Conservation (phyloP, 257 asterid species). For the Plantago elongata region DNA sequence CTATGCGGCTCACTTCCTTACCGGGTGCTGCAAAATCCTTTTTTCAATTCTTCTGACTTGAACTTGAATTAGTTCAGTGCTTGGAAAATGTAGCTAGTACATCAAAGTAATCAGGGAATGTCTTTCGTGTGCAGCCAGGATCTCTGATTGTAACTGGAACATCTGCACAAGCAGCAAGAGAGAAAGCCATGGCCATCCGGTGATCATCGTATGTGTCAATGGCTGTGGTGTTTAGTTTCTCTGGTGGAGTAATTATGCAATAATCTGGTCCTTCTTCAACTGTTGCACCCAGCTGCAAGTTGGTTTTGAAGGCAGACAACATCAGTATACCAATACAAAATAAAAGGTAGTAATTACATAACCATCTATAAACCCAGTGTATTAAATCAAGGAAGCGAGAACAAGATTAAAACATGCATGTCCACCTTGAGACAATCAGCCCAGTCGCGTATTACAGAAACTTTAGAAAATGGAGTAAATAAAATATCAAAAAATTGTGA, state of each 20-base stretch:
- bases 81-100: constrained; percentile 63
- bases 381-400: too few species aligned
- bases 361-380: neutral
- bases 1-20: neutral
- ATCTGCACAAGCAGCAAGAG: constrained; percentile 93
- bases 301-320: neutral
- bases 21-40: neutral
- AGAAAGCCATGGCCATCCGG: constrained; percentile 98
- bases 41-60: neutral
- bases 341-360: neutral
- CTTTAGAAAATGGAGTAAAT: neutral
- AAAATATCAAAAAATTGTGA: neutral
- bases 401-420: too few species aligned
- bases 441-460: neutral
- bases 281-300: constrained; percentile 80
- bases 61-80: constrained; percentile 31
- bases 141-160: constrained; percentile 88
- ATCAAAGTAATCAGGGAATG: constrained; percentile 84
- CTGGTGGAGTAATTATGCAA: constrained; percentile 91
- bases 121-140: constrained; percentile 96
- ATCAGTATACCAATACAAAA: neutral
- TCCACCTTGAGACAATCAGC: too few species aligned
- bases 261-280: constrained; percentile 95
- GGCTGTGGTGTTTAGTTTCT: constrained; percentile 68
- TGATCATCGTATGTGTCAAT: constrained; percentile 95